Percentiles rank a stretch among this genome's conserved stretches.
Conservation (phyloP, 2,329 filamentous ascomycete species). For the Colletotrichum australisinense region DNA sequence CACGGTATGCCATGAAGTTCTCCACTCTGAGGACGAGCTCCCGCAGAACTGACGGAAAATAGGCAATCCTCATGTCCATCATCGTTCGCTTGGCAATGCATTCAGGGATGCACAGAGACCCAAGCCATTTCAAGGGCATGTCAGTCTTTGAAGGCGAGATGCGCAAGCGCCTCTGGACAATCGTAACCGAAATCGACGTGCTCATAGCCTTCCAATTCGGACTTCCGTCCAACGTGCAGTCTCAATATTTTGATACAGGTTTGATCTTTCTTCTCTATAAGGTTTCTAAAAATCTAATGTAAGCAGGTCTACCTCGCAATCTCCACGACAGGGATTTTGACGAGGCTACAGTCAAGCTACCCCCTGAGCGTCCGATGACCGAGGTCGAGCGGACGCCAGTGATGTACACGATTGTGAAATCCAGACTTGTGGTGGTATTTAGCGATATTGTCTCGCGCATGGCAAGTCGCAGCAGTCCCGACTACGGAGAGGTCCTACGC, state of each 20-base stretch:
- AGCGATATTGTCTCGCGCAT: conserved; percentile 39
- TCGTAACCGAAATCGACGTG: conserved; percentile 53
- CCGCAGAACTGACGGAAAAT: background rate
- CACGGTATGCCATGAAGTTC: background rate
- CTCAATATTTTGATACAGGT: conserved; percentile 52
- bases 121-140: conserved; percentile 52
- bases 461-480: conserved; percentile 31
- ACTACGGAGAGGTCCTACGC: conserved; percentile 51
- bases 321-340: conserved; percentile 57
- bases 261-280: background rate
- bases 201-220: conserved; percentile 57
- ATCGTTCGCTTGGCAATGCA: conserved; percentile 49
- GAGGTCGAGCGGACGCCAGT: conserved; percentile 40
- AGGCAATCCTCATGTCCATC: conserved; percentile 46
- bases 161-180: conserved; percentile 55
- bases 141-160: conserved; percentile 56
- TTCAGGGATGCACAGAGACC: conserved; percentile 58
- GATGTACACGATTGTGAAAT: conserved; percentile 41
- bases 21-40: background rate
- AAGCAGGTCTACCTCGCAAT: conserved; percentile 51
- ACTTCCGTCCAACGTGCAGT: conserved; percentile 54
- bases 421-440: conserved; percentile 40
- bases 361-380: conserved; percentile 45
- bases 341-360: conserved; percentile 46
- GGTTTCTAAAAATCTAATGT: background rate